Percentiles rank a stretch among this genome's conserved stretches.
Evolutionary conservation across 495 filamentous ascomycete genomes (phyloP).

Genomic region (Penicillium atrosanguineum): DNA sequence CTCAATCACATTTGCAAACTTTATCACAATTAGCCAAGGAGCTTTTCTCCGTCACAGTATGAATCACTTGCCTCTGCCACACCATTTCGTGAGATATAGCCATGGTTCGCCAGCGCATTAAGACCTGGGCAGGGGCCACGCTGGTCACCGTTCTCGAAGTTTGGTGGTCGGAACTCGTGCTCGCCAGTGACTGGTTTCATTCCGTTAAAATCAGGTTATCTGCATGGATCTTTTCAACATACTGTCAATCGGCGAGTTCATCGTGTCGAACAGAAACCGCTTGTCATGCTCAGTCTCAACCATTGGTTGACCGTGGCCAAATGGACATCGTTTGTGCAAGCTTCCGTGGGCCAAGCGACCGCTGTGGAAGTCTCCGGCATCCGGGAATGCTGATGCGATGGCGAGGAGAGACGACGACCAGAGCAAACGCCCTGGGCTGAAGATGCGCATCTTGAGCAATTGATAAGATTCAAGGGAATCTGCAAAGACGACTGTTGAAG

Average conservation of each 20-base stretch:
- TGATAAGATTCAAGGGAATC: too few relatives aligned
- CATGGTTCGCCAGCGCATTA: conserved; percentile 53
- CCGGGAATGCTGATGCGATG: conserved; percentile 13
- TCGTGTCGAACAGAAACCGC: conserved; percentile 25
- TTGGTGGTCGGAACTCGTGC: conserved; percentile 38
- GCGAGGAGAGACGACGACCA: conserved; percentile 7
- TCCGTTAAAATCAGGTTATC: neutral
- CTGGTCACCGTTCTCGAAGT: conserved; percentile 36
- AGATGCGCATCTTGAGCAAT: conserved; percentile 13
- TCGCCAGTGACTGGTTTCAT: conserved; percentile 30
- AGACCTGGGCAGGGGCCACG: conserved; percentile 52
- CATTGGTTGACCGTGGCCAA: conserved; percentile 10
- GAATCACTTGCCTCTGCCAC: conserved; percentile 32
- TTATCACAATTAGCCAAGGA: conserved; percentile 2
- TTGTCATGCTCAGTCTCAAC: conserved; percentile 14
- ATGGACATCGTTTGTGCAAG: conserved; percentile 28
- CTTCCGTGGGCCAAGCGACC: conserved; percentile 1
- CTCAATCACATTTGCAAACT: conserved; percentile 24
- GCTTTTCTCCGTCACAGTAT: conserved; percentile 6
- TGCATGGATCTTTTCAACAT: conserved; percentile 1
- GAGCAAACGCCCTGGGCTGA: conserved; percentile 5
- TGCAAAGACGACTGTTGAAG: too few relatives aligned
- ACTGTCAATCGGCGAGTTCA: conserved; percentile 29
- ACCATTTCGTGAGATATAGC: conserved; percentile 53
- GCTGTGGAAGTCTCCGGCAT: conserved; percentile 4